Conservation (phyloP, 139 green algal genomes). For the Gonium pectorale region DNA sequence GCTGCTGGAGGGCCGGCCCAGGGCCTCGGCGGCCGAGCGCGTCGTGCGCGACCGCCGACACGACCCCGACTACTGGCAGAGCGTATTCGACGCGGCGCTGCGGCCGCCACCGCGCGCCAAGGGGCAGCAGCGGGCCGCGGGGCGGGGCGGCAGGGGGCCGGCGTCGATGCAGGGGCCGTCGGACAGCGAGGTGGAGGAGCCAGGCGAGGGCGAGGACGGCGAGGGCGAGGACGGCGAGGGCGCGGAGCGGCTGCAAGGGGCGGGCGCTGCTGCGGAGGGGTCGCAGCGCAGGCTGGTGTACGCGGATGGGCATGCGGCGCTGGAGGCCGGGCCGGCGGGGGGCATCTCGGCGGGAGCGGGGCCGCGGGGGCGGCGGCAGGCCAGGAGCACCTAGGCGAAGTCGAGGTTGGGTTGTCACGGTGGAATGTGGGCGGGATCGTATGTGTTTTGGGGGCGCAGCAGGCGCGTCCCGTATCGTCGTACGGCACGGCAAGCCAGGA, state of each 20-base stretch:
- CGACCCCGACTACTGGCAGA: conserved; percentile 18
- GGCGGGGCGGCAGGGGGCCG: background rate
- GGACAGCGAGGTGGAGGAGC: no score
- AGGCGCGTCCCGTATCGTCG: no score
- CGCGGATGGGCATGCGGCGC: background rate
- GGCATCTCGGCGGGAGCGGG: background rate
- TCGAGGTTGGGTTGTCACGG: no score
- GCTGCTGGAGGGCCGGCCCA: background rate
- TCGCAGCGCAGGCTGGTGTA: background rate
- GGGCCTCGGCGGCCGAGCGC: background rate
- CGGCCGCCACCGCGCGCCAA: background rate
- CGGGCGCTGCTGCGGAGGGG: background rate
- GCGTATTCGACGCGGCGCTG: background rate
- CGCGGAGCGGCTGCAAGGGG: background rate
- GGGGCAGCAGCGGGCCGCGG: background rate
- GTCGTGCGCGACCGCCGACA: conserved; percentile 10
- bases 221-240: background rate
- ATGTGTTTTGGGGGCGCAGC: no score
- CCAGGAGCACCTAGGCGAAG: no score
- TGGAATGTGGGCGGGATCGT: no score
- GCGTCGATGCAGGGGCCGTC: background rate
- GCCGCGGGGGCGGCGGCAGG: background rate
- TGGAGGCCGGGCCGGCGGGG: background rate
- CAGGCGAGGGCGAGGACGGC: background rate
- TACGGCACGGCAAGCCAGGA: no score